These are phyloP conservation scores for Daucus carota DNA, from an alignment of 129 eudicot genomes.

Conservation along the genomic window DH1_v3.0 NC_030384.2:31648501-31649000, in stretches of 20 bases:
- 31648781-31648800: slow-evolving; percentile 15
- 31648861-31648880: slow-evolving; percentile 28
- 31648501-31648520: slow-evolving; percentile 78
- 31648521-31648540: slow-evolving; percentile 75
- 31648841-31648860: slow-evolving; percentile 21
- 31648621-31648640: slow-evolving; percentile 55
- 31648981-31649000: slow-evolving; percentile 18
- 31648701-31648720: slow-evolving; percentile 16
- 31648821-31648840: slow-evolving; percentile 23
- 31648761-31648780: slow-evolving; percentile 23
- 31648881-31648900: slow-evolving; percentile 11
- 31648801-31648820: slow-evolving; percentile 30
- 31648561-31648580: slow-evolving; percentile 50
- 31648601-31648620: slow-evolving; percentile 40
- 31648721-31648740: slow-evolving; percentile 12
- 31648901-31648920: slow-evolving; percentile 5
- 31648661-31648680: slow-evolving; percentile 73
- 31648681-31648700: slow-evolving; percentile 59
- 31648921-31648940: slow-evolving; percentile 26
- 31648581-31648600: slow-evolving; percentile 31
- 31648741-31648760: slow-evolving; percentile 14
- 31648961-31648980: background rate
- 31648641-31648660: slow-evolving; percentile 77
- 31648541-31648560: slow-evolving; percentile 64
- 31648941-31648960: slow-evolving; percentile 16